Conservation (phyloP, 306 rosid genomes). For the Dryas drummondii region DNA sequence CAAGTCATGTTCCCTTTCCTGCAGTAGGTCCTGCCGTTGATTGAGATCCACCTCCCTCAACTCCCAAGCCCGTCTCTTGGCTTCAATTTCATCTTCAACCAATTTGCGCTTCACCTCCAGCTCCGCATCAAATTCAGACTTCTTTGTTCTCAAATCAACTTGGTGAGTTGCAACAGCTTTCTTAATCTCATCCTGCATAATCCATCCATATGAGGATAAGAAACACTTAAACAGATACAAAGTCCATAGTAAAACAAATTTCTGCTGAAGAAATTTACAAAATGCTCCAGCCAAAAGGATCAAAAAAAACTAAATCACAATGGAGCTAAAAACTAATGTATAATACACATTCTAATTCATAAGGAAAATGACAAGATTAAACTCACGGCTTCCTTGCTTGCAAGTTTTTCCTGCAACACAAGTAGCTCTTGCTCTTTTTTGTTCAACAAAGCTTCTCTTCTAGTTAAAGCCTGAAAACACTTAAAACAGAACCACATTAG, state of each 20-base stretch:
- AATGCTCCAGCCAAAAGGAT: background rate
- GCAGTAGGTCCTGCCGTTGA: constrained; percentile 63
- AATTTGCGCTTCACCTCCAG: constrained; percentile 55
- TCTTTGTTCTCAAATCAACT: constrained; percentile 51
- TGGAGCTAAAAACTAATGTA: constrained; percentile 7
- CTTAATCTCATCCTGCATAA: constrained; percentile 65
- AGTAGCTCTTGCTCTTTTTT: constrained; percentile 71
- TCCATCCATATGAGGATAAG: constrained; percentile 21
- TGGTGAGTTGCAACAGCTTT: constrained; percentile 65
- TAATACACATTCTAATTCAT: background rate
- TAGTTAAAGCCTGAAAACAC: constrained; percentile 51
- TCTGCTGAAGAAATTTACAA: background rate
- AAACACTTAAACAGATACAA: background rate
- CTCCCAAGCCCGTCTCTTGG: constrained; percentile 94
- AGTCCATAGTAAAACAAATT: background rate
- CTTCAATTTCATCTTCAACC: constrained; percentile 77
- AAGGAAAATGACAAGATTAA: constrained; percentile 7
- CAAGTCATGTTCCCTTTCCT: constrained; percentile 73
- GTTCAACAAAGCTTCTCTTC: constrained; percentile 53
- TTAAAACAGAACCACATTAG: constrained; percentile 24
- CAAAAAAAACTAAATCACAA: constrained; percentile 2
- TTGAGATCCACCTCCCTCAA: constrained; percentile 91
- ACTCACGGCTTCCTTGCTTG: constrained; percentile 70
- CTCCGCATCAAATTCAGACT: constrained; percentile 69
- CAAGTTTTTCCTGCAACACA: constrained; percentile 60